Conservation (phyloP, 2,329 filamentous ascomycete species). For the Ophiostoma tasmaniense region DNA sequence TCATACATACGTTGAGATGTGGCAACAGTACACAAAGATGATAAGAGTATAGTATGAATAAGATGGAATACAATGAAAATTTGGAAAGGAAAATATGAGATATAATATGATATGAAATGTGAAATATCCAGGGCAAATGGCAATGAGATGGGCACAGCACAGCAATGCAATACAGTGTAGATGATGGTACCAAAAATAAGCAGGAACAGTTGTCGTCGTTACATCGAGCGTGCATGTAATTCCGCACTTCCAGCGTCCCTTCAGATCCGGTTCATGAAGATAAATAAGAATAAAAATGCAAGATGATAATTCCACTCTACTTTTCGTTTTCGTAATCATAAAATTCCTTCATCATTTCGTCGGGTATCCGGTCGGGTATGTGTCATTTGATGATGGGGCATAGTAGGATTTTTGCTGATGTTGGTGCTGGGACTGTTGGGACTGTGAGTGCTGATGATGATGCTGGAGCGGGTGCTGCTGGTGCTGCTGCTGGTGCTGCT, state of each 20-base stretch:
- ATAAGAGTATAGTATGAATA: not conserved
- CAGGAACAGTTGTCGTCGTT: not conserved
- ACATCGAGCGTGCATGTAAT: not conserved
- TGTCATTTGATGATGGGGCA: constrained; percentile 15
- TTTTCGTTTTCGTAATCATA: constrained; percentile 3
- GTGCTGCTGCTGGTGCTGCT: constrained; percentile 11
- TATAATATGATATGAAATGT: constrained; percentile 1
- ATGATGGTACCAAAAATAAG: not conserved
- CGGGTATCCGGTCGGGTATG: constrained; percentile 27
- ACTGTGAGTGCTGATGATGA: constrained; percentile 7
- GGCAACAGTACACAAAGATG: not conserved
- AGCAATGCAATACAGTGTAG: not conserved
- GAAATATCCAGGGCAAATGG: not conserved
- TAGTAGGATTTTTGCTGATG: constrained; percentile 1
- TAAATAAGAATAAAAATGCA: not conserved
- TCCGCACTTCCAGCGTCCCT: not conserved
- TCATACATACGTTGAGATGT: not conserved
- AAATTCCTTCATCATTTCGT: constrained; percentile 19
- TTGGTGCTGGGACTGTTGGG: constrained; percentile 14
- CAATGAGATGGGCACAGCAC: not conserved
- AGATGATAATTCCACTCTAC: constrained; percentile 3
- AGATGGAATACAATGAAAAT: constrained; percentile 1
- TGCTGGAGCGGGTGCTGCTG: constrained; percentile 11
- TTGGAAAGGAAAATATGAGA: not conserved
- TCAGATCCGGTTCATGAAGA: not conserved